Base-by-base conservation (phyloP, 352 stramenopile species). In the Phytophthora kernoviae region DNA sequence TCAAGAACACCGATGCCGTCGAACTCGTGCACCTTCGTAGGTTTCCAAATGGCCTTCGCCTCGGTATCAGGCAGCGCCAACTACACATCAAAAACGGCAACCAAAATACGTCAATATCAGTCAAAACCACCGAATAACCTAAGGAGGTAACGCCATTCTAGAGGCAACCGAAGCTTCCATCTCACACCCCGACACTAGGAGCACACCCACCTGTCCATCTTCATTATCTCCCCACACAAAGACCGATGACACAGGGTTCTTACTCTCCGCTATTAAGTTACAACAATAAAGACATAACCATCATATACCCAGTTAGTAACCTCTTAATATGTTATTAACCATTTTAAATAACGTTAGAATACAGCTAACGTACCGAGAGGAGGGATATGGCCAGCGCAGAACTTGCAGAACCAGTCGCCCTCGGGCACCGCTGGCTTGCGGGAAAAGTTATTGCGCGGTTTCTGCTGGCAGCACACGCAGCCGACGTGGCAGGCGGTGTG, bases 351-450 rank as follows among this genome's bases (percentile, higher is more conserved):
- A n/a, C 5, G 32, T 21, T 3, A 51, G 30, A 9, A 27, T 18
- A 22, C 20, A 60, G 26, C 20, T 30, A 43, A 61, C 70, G 41
- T 32, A 90, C 82, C 71, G 18, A 86, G 70, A 14, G 60, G 20
- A 33, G 82, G 75, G 22, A 87, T 54, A 39, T 73, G 84, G 20
- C 80, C 84, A 11, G 80, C 79, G 57, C 84, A 93, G 42, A 93
- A 90, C 68, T 93, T 93, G 80, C 84, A 91, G 56, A 91, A 93
- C 84, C 84, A 93, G 65, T 93, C 84, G 57, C 84, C 84, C 21
- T 93, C 81, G 27, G 84, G 84, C 53, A 93, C 84, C 0, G 80
- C 65, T 10, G 79, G 81, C 54, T 90, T 88, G 65, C 81, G 81
- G 37, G 77, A 79, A 64, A 91, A 91, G 62, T 80, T 88, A 70